Evolutionary conservation across 2,329 filamentous ascomycete genomes (phyloP).

Genomic region (Thelonectria blattea): DNA sequence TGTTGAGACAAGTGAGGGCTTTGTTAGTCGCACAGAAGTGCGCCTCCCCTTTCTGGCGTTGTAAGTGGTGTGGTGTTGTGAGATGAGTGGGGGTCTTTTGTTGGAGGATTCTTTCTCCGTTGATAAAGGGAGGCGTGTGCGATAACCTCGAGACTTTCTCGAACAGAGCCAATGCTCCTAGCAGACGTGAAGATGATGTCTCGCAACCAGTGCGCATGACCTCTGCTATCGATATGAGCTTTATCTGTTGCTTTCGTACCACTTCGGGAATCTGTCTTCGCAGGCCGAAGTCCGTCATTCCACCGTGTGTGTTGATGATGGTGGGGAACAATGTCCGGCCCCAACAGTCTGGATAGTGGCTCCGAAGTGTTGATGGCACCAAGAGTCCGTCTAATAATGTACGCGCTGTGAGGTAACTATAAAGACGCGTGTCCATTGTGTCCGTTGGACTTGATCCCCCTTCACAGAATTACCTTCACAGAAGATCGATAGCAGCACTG

Average conservation of each 20-base stretch:
- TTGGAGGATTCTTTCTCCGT: constrained; percentile 16
- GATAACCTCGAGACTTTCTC: constrained; percentile 1
- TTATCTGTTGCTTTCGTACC: background rate
- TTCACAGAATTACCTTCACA: background rate
- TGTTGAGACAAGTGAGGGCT: constrained; percentile 9
- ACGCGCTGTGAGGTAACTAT: background rate
- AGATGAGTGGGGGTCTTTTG: constrained; percentile 1
- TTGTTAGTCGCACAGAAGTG: constrained; percentile 9
- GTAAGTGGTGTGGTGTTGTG: constrained; percentile 6
- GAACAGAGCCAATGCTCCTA: constrained; percentile 5
- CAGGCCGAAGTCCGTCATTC: background rate
- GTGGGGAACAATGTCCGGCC: constrained; percentile 23
- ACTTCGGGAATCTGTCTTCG: background rate
- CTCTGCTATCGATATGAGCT: background rate
- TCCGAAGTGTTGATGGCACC: too few relatives aligned
- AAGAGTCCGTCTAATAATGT: background rate
- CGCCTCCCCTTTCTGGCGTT: background rate
- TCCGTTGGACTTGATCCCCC: background rate
- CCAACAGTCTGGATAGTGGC: constrained; percentile 35
- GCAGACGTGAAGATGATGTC: background rate
- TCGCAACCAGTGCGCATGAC: background rate
- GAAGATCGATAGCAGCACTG: background rate
- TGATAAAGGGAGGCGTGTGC: background rate
- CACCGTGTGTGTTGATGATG: constrained; percentile 21
- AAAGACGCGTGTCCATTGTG: constrained; percentile 15